Evolutionary conservation across 345 rosid genomes (phyloP).

Genomic region (Pseudoturritis turrita): DNA sequence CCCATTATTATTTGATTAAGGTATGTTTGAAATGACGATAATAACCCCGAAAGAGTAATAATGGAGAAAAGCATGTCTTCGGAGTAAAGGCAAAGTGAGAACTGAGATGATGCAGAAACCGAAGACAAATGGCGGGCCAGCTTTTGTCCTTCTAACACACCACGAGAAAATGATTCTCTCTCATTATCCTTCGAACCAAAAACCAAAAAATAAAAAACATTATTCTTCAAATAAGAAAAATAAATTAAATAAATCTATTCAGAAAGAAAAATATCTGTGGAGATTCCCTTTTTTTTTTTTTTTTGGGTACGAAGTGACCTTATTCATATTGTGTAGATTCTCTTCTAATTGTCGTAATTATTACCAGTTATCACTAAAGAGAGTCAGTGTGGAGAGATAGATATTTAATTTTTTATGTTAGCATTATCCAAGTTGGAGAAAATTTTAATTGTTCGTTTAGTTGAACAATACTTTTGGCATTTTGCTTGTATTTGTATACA

Average conservation of each 20-base stretch:
- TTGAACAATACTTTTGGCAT: neutral
- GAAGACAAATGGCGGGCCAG: conserved; percentile 32
- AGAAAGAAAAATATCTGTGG: neutral
- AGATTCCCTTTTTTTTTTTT: conserved; percentile 5
- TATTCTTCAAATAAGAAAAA: neutral
- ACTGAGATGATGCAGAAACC: conserved; percentile 35
- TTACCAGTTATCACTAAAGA: neutral
- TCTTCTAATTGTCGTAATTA: neutral
- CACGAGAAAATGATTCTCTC: conserved; percentile 28
- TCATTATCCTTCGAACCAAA: neutral
- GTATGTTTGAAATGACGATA: neutral
- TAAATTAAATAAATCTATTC: neutral
- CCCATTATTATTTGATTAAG: neutral
- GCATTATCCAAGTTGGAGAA: neutral
- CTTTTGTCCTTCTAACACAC: conserved; percentile 31
- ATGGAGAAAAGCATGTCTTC: conserved; percentile 34
- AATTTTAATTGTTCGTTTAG: neutral
- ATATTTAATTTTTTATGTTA: neutral
- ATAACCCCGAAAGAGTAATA: conserved; percentile 7
- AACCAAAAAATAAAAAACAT: neutral
- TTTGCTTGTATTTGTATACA: neutral
- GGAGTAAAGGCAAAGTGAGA: conserved; percentile 33
- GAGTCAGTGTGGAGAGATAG: neutral
- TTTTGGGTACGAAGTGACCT: neutral
- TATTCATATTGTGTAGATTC: conserved; percentile 5